Conservation (phyloP, 768 basidiomycete genomes). For the Mycena polygramma region DNA sequence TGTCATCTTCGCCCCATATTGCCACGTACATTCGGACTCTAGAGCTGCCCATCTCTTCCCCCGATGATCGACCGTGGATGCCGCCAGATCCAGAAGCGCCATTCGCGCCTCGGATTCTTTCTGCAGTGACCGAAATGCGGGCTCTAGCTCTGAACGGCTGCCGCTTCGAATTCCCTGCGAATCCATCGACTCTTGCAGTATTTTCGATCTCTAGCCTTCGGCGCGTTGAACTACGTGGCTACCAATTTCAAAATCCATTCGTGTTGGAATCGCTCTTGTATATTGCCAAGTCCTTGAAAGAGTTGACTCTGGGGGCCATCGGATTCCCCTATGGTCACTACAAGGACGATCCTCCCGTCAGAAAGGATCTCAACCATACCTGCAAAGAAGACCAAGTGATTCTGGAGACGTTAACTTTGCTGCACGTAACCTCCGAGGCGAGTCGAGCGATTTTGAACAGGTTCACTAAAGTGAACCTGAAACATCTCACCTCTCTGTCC, state of each 20-base stretch:
- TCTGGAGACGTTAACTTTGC: neutral
- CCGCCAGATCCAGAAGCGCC: neutral
- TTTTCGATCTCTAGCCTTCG: constrained; percentile 7
- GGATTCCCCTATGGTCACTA: neutral
- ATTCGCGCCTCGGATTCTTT: no score
- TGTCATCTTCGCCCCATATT: neutral
- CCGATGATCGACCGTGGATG: neutral
- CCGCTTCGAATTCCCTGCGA: neutral
- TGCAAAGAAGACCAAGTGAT: neutral
- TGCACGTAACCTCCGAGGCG: neutral
- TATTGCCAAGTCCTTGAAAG: neutral
- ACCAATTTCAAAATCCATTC: neutral
- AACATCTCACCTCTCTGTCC: neutral
- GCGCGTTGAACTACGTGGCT: neutral
- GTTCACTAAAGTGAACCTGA: constrained; percentile 11
- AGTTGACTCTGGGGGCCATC: neutral
- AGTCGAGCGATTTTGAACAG: neutral
- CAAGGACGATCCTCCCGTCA: no score
- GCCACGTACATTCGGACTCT: constrained; percentile 2
- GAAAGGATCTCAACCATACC: neutral
- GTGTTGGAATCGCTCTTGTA: constrained; percentile 6
- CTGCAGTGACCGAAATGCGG: no score
- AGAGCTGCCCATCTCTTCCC: no score
- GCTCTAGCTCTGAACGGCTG: no score
- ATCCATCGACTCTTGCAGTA: neutral